Evolutionary conservation across 768 basidiomycete genomes (phyloP).

Genomic region (Trametes elegans): DNA sequence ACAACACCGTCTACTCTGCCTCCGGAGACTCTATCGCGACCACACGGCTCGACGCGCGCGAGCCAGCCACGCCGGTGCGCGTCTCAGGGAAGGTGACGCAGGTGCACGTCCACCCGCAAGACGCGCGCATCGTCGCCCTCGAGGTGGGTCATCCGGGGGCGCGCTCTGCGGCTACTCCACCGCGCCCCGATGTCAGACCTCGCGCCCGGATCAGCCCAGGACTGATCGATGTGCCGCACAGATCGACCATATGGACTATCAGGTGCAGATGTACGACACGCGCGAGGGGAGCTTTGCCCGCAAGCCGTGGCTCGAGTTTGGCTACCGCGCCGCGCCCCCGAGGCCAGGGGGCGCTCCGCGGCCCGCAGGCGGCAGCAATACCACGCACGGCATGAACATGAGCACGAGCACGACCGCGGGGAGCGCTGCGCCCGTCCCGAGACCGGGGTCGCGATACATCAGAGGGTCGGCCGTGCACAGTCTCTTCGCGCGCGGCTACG

Average conservation of each 20-base stretch:
- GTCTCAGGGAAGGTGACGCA: slow-evolving; percentile 42
- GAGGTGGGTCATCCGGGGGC: slow-evolving; percentile 41
- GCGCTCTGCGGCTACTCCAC: slow-evolving; percentile 2
- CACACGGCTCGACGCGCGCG: slow-evolving; percentile 38
- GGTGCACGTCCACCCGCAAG: slow-evolving; percentile 45
- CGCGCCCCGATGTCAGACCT: background rate
- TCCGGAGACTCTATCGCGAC: slow-evolving; percentile 35
- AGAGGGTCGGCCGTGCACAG: slow-evolving; percentile 40
- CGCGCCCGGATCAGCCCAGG: slow-evolving; percentile 1
- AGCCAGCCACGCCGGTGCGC: slow-evolving; percentile 28
- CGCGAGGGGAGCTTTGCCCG: slow-evolving; percentile 39
- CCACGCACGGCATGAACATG: too few species aligned
- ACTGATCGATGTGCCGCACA: slow-evolving; percentile 24
- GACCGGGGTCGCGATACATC: slow-evolving; percentile 26
- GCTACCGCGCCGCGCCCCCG: slow-evolving; percentile 33
- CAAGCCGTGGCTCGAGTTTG: slow-evolving; percentile 44
- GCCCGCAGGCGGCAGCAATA: background rate
- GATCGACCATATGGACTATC: slow-evolving; percentile 49
- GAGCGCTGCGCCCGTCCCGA: slow-evolving; percentile 3
- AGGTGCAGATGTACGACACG: slow-evolving; percentile 49
- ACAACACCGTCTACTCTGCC: slow-evolving; percentile 37
- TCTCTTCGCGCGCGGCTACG: slow-evolving; percentile 46
- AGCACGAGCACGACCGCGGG: background rate
- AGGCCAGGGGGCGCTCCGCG: slow-evolving; percentile 15
- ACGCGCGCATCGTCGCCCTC: slow-evolving; percentile 39